A percentile compares a stretch with the other conserved stretches of the same genome.
Conservation (phyloP, 371 early-diverging fungal genomes). For the Mortierella sp. region DNA sequence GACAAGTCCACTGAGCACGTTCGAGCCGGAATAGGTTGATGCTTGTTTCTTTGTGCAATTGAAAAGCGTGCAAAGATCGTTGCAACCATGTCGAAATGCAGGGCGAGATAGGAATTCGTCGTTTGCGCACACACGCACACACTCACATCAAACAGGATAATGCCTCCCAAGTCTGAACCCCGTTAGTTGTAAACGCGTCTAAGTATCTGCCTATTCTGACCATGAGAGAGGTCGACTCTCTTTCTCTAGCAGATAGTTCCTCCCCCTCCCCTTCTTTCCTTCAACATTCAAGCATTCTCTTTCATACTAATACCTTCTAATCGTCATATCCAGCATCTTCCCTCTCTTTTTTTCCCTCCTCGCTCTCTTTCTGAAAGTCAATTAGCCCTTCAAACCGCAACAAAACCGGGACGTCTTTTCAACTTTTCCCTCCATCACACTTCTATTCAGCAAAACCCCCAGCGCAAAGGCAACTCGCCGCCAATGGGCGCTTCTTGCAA, state of each 20-base stretch:
- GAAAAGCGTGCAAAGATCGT: neutral
- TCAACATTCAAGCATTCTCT: neutral
- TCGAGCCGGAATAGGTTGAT: neutral
- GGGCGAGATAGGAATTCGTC: neutral
- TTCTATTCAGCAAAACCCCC: neutral
- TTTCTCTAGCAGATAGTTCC: neutral
- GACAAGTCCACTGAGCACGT: neutral
- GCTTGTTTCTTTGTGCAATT: neutral
- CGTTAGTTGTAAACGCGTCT: slow-evolving; percentile 18
- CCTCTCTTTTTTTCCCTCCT: neutral
- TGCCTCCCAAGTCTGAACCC: neutral
- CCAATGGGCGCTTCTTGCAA: neutral
- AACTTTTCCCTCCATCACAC: neutral
- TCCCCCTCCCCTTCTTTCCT: neutral
- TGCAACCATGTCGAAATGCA: neutral
- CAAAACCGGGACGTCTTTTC: neutral
- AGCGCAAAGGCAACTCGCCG: neutral
- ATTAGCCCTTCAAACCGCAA: neutral
- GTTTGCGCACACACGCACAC: neutral
- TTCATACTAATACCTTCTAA: neutral
- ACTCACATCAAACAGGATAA: neutral
- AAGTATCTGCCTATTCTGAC: neutral
- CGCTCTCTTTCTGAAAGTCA: neutral
- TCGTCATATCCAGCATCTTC: neutral
- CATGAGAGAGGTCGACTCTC: neutral